phyloP scores from a whole-genome alignment of 768 basidiomycete species.

The Austroboletus eburneus region DNA sequence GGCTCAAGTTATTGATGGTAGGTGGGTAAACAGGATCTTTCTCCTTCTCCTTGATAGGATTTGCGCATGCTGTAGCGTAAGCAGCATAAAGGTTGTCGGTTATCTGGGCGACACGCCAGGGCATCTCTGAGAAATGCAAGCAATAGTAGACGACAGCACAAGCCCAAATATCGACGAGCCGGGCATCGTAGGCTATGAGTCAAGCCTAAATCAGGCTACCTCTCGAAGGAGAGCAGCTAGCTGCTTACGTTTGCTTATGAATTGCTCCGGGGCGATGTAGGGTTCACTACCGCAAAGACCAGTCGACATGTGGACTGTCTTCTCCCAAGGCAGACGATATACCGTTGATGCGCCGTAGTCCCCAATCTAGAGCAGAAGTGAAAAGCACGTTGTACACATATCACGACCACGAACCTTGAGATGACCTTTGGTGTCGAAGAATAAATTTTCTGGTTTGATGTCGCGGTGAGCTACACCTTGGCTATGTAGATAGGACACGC shows the following conservation, averaged over 20 bases:
- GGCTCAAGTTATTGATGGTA: constrained; percentile 86
- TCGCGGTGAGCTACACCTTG: constrained; percentile 98
- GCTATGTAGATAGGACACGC: constrained; percentile 86
- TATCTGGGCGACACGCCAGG: constrained; percentile 92
- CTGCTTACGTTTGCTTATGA: constrained; percentile 89
- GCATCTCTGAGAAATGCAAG: constrained; percentile 95
- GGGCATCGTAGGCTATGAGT: constrained; percentile 86
- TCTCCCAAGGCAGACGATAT: constrained; percentile 96
- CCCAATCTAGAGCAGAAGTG: constrained; percentile 64
- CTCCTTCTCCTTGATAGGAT: constrained; percentile 28
- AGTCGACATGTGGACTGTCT: constrained; percentile 94
- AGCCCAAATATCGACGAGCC: constrained; percentile 97
- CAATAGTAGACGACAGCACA: constrained; percentile 98
- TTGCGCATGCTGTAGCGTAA: constrained; percentile 49
- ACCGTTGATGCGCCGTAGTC: constrained; percentile 99
- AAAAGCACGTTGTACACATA: constrained; percentile 1
- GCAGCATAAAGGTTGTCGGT: constrained; percentile 77
- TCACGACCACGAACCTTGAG: constrained; percentile 66
- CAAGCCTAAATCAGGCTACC: constrained; percentile 35
- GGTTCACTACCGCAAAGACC: constrained; percentile 97
- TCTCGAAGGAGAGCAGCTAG: constrained; percentile 28
- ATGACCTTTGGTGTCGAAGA: constrained; percentile 89
- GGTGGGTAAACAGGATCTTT: constrained; percentile 38
- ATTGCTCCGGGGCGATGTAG: constrained; percentile 98
- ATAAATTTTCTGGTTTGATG: constrained; percentile 96